Evolutionary conservation across 2,329 filamentous ascomycete genomes (phyloP), one percentile per base, ranked within the genome.

Genomic region (Aspergillus phoenicis): DNA sequence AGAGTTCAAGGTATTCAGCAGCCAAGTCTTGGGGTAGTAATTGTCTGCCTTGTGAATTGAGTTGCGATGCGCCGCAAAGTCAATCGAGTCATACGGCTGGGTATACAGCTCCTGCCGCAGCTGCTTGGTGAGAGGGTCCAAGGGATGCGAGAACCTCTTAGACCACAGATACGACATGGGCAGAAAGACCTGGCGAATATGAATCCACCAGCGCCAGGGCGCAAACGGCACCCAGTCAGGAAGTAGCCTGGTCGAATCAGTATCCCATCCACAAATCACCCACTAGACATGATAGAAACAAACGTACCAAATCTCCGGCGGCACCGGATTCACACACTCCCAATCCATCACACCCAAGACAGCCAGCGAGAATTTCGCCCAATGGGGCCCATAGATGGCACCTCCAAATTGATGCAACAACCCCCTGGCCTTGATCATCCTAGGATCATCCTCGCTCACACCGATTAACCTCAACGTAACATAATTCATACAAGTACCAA

Each of bases 171-270:
- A 97, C 0, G 90, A 88, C 92, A 98, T 97, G 5, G 93, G 90
- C 52, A 97, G 75, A 71, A 94, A 97, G n/a, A 99, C 93, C 77
- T 91, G 88, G n/a, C 95, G 91, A 77, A 97, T 97, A 70, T 99
- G 95, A 70, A 98, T 91, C 94, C 93, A 97, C 93, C 94, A 97
- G 66, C 92, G 83, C 92, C 93, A 96, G 0, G 94, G 94, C 5
- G 92, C 88, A 71, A 97, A 84, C 0, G 93, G 93, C 3, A 92
- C 84, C 92, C 92, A 97, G 75, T 97, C 91, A 0, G 93, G 93
- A 3, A 97, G 80, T 43, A 97, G 82, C 82, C 81, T 83, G 58
- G 4, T 38, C 2, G 22, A 54, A 71, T 62, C 33, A 56, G 41
- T 17, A 26, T 36, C 39, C 36, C 30, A 41, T 38, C 28, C 51